Percentiles rank a stretch among this genome's conserved stretches.
Conservation (phyloP, 1,139 yeast genomes). For the Candida neerlandica region DNA sequence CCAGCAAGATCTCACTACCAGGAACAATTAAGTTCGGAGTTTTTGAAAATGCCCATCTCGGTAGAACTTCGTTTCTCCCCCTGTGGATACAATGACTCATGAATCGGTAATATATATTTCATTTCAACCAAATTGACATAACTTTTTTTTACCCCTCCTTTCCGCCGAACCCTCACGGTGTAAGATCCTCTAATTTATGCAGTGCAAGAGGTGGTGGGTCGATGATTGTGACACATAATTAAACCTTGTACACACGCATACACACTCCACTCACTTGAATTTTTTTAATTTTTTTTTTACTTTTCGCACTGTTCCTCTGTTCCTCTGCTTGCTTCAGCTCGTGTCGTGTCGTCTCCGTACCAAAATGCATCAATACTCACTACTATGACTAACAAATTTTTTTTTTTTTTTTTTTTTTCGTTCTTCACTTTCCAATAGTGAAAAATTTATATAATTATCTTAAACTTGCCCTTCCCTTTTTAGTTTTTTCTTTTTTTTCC, state of each 20-base stretch:
- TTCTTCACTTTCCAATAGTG: not conserved
- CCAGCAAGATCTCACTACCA: not conserved
- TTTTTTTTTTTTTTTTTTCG: not conserved
- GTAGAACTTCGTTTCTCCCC: too few relatives aligned
- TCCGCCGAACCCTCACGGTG: too few relatives aligned
- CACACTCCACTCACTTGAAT: not conserved
- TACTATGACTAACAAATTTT: conserved; percentile 4
- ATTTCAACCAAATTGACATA: too few relatives aligned
- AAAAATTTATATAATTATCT: conserved; percentile 3
- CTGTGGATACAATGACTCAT: too few relatives aligned
- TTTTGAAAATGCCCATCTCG: not conserved
- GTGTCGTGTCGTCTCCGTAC: not conserved
- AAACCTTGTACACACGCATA: too few relatives aligned
- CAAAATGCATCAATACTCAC: not conserved
- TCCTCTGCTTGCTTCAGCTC: too few relatives aligned
- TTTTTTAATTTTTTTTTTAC: not conserved
- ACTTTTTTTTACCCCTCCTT: too few relatives aligned
- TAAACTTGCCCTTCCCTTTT: not conserved
- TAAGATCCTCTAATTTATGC: too few relatives aligned
- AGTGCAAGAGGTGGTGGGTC: too few relatives aligned
- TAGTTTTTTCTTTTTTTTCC: not conserved
- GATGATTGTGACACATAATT: too few relatives aligned
- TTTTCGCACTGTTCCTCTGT: not conserved
- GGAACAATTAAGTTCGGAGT: not conserved
- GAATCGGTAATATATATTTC: too few relatives aligned